phyloP scores from a whole-genome alignment of 148 eudicot genomes.

The Chenopodium berlandieri region DNA sequence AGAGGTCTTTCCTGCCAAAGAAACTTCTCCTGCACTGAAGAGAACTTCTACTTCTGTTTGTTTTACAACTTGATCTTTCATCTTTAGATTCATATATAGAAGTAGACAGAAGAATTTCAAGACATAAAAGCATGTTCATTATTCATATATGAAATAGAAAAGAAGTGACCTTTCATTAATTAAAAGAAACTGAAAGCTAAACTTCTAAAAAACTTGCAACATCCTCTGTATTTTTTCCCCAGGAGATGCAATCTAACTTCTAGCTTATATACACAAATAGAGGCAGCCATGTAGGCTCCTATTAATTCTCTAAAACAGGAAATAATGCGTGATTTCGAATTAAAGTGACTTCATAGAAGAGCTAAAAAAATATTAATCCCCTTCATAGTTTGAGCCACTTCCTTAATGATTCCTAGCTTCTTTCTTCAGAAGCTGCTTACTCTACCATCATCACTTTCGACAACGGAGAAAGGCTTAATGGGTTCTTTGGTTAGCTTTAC shows the following conservation, averaged over 20 bases:
- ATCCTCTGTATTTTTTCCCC: slow-evolving; percentile 14
- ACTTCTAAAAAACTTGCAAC: slow-evolving; percentile 18
- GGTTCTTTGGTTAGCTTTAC: slow-evolving; percentile 37
- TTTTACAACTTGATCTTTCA: too few species aligned
- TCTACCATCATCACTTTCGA: slow-evolving; percentile 23
- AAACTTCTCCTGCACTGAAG: too few species aligned
- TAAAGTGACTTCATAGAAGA: neutral
- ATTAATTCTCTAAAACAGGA: slow-evolving; percentile 12
- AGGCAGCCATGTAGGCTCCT: slow-evolving; percentile 25
- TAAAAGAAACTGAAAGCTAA: slow-evolving; percentile 11
- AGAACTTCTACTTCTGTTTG: too few species aligned
- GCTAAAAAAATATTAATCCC: too few species aligned
- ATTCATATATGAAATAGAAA: neutral
- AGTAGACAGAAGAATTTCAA: neutral
- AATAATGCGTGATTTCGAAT: slow-evolving; percentile 11
- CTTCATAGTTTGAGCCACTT: neutral
- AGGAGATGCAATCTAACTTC: slow-evolving; percentile 19
- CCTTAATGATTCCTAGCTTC: neutral
- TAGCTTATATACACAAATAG: slow-evolving; percentile 28
- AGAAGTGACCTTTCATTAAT: slow-evolving; percentile 25
- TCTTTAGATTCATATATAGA: too few species aligned
- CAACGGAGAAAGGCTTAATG: slow-evolving; percentile 27
- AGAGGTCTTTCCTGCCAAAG: too few species aligned
- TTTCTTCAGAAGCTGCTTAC: slow-evolving; percentile 38
- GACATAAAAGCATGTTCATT: neutral